These are phyloP conservation scores for Lindgomyces ingoldianus DNA, from an alignment of 495 filamentous ascomycete genomes.

Conservation along the genomic window DNA sequence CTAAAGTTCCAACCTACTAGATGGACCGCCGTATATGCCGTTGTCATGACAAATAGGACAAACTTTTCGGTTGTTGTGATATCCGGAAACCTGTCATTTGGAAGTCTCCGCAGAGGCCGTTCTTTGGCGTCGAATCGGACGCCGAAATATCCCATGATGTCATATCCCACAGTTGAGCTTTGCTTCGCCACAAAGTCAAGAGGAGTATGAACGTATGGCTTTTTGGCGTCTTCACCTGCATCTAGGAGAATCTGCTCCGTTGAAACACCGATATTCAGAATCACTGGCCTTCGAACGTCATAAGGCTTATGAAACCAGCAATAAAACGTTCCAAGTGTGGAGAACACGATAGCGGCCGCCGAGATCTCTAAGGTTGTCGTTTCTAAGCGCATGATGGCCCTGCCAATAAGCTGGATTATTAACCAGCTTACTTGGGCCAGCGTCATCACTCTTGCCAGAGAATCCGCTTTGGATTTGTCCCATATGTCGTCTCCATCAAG, in stretches of 20 bases:
- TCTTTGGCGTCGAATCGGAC: neutral
- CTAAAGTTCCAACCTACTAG: neutral
- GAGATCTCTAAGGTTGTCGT: slow-evolving; percentile 15
- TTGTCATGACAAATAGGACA: neutral
- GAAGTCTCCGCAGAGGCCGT: neutral
- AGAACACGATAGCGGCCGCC: slow-evolving; percentile 11
- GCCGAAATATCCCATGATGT: neutral
- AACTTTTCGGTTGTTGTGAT: neutral
- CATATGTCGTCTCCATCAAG: slow-evolving; percentile 19
- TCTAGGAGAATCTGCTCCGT: neutral
- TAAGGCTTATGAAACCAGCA: slow-evolving; percentile 27
- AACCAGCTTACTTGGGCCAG: slow-evolving; percentile 37
- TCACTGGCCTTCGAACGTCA: neutral
- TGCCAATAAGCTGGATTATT: slow-evolving; percentile 17
- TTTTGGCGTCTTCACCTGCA: neutral
- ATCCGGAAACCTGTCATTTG: neutral
- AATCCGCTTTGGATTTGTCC: slow-evolving; percentile 38
- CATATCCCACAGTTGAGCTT: neutral
- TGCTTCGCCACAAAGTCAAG: slow-evolving; percentile 17
- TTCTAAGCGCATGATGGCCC: neutral
- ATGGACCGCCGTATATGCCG: neutral
- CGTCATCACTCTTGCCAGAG: slow-evolving; percentile 29
- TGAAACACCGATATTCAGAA: neutral
- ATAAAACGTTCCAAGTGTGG: slow-evolving; percentile 10
- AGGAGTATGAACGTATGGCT: slow-evolving; percentile 1